Conservation (phyloP, 2,329 filamentous ascomycete genomes). For the Colletotrichum paranaense region DNA sequence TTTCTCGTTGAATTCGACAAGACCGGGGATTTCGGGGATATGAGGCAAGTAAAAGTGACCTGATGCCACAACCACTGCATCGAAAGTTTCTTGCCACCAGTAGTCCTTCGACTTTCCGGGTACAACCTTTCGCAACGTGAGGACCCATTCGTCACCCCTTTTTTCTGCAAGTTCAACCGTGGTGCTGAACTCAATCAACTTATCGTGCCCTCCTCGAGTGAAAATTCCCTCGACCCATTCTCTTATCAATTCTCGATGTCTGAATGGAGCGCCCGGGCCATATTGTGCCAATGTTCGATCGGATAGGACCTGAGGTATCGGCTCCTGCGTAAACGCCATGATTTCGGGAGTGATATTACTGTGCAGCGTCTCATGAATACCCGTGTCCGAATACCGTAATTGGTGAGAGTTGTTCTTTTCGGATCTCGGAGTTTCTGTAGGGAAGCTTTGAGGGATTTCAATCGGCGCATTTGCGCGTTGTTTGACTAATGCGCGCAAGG, state of each 20-base stretch:
- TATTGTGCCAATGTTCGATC: background rate
- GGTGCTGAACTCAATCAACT: background rate
- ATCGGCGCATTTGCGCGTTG: background rate
- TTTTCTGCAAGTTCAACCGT: background rate
- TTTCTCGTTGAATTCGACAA: background rate
- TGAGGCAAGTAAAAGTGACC: background rate
- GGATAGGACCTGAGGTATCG: background rate
- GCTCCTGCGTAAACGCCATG: background rate
- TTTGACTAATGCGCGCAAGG: background rate
- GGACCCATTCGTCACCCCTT: background rate
- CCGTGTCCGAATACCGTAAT: background rate
- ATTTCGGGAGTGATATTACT: background rate
- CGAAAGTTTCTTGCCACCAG: background rate
- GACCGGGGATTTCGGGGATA: background rate
- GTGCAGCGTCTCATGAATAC: background rate
- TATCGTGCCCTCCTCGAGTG: background rate
- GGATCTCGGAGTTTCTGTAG: background rate
- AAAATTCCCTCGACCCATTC: background rate
- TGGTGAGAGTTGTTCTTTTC: background rate
- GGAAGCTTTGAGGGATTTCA: background rate
- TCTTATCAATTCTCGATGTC: background rate
- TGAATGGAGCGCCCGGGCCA: background rate
- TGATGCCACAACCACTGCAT: background rate
- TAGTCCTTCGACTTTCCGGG: background rate
- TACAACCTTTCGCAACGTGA: background rate